A percentile compares a stretch with the other conserved stretches of the same genome.
phyloP scores from a whole-genome alignment of 1,139 yeast genomes.

The Suhomyces bokatorum region DNA sequence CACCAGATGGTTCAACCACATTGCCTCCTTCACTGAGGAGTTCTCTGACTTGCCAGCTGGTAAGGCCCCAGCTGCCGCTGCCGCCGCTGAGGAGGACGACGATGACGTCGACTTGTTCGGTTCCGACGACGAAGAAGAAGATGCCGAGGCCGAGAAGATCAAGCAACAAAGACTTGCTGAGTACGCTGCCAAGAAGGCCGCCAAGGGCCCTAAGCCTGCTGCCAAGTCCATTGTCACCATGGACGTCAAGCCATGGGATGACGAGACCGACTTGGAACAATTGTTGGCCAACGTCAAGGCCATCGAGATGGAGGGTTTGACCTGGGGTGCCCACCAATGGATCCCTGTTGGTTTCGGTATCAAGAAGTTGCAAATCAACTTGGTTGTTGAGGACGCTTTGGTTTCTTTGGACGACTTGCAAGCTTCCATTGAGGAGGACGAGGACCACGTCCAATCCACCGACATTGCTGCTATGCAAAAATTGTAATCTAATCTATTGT shows the following conservation, averaged over 20 bases:
- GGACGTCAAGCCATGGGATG: slow-evolving; percentile 99
- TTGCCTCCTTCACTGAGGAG: slow-evolving; percentile 87
- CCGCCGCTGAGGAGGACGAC: slow-evolving; percentile 67
- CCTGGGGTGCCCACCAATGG: slow-evolving; percentile 98
- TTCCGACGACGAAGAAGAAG: slow-evolving; percentile 93
- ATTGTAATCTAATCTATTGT: slow-evolving; percentile 54
- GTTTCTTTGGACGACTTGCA: slow-evolving; percentile 92
- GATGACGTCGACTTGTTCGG: slow-evolving; percentile 96
- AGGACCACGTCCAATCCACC: slow-evolving; percentile 98
- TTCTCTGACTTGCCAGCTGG: slow-evolving; percentile 84
- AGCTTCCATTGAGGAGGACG: slow-evolving; percentile 83
- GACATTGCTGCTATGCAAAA: slow-evolving; percentile 98
- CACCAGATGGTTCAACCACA: slow-evolving; percentile 98
- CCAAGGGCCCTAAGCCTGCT: slow-evolving; percentile 96
- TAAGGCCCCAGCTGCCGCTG: slow-evolving; percentile 53
- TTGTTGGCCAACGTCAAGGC: slow-evolving; percentile 83
- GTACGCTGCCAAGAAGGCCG: slow-evolving; percentile 96
- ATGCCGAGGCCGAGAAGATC: slow-evolving; percentile 93
- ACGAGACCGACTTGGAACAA: slow-evolving; percentile 92
- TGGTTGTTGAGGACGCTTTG: slow-evolving; percentile 96
- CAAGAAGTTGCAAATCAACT: slow-evolving; percentile 98
- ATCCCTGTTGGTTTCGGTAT: slow-evolving; percentile 99
- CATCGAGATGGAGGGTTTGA: slow-evolving; percentile 86
- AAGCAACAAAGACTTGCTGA: slow-evolving; percentile 97
- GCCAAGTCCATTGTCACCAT: slow-evolving; percentile 96